Evolutionary conservation across 2,329 filamentous ascomycete species (phyloP), one percentile per base, ranked within the genome.

Genomic region (Talaromyces rugulosus): DNA sequence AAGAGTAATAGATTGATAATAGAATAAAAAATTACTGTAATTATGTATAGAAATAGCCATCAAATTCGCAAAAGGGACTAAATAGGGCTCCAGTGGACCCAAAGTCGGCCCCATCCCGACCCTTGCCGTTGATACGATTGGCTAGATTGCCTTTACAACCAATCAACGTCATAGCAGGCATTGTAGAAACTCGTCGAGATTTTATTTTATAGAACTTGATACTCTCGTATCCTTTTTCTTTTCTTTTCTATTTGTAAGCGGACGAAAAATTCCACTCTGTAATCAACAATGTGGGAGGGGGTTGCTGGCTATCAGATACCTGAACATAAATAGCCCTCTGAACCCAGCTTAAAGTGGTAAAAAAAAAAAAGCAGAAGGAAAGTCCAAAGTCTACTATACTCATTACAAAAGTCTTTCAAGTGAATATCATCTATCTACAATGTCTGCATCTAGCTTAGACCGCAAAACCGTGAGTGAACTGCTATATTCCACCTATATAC

Each of bases 181-280:
- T 47, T 47, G n/a, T 47, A 47, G 42, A 47, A 47, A 44, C 40
- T 47, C 42, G 16, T 47, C 42, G 23, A n/a, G 42, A 23, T 47
- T 47, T 47, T 23, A 47, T n/a, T 23, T 47, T 8, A 47, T 47
- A 5, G 42, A 47, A 23, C n/a, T 47, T 23, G 42, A 47, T 47
- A 47, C 42, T 47, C n/a, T 47, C 42, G 18, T 23, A 23, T 47
- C n/a, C 23, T 23, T 23, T 2, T 23, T 23, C 23, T 23, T 23
- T 23, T 23, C 23, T 59, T 23, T 40, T 53, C 50, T 54, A 53
- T 59, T 59, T 59, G 16, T 59, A 59, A 59, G 57, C 57, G 44
- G 57, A 59, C 57, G 50, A 59, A 59, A 40, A n/a, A 18, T 11
- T 44, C 16, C 53, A n/a, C 47, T 59, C 47, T 11, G 57, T 59